Conservation (phyloP, 2,329 filamentous ascomycete genomes). For the Fusarium domesticum region DNA sequence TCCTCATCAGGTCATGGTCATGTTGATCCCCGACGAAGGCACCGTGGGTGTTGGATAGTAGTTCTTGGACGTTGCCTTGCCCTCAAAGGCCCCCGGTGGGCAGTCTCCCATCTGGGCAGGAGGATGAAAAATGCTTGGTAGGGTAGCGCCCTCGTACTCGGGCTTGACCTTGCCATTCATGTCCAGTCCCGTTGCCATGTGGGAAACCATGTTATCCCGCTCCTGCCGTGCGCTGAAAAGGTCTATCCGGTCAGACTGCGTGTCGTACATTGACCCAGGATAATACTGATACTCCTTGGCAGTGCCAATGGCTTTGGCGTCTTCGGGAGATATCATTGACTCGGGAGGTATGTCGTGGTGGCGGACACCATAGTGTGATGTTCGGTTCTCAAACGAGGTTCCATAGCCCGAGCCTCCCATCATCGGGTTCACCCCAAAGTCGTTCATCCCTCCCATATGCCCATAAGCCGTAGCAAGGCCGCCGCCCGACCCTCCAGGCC, state of each 20-base stretch:
- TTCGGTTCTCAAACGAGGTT: conserved; percentile 28
- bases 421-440: conserved; percentile 34
- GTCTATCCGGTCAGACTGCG: conserved; percentile 47
- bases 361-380: conserved; percentile 42
- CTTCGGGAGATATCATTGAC: conserved; percentile 49
- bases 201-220: conserved; percentile 34
- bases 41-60: conserved; percentile 54
- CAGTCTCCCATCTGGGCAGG: conserved; percentile 37
- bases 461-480: conserved; percentile 48
- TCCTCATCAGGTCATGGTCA: conserved; percentile 35
- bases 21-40: conserved; percentile 47
- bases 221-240: conserved; percentile 44
- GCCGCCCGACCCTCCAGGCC: conserved; percentile 62
- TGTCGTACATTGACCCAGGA: conserved; percentile 49
- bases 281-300: conserved; percentile 56
- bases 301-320: conserved; percentile 48
- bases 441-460: conserved; percentile 26
- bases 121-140: conserved; percentile 48
- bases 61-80: conserved; percentile 49
- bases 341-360: conserved; percentile 52
- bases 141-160: conserved; percentile 44
- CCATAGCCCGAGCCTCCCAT: conserved; percentile 33
- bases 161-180: conserved; percentile 46
- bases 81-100: conserved; percentile 50
- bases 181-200: conserved; percentile 31